Percentiles rank a stretch among this genome's conserved stretches.
These are phyloP conservation scores for Colletotrichum godetiae DNA, from an alignment of 2,329 filamentous ascomycete species.

Conservation along the genomic window DNA sequence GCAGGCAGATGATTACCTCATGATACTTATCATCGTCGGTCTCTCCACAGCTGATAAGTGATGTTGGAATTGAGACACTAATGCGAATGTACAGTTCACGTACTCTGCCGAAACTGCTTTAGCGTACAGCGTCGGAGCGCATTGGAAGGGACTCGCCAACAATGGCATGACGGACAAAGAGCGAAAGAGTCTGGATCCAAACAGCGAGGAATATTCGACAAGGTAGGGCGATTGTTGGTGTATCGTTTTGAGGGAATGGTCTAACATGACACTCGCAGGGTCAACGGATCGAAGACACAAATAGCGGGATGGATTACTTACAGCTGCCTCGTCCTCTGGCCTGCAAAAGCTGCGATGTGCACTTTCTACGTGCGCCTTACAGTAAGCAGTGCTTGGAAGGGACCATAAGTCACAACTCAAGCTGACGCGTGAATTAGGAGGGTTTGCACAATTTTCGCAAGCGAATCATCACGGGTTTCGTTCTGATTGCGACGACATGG, in stretches of 20 bases:
- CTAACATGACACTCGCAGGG: slow-evolving; percentile 41
- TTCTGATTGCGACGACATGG: slow-evolving; percentile 56
- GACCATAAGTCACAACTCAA: too few species aligned
- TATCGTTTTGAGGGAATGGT: neutral
- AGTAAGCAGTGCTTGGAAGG: slow-evolving; percentile 39
- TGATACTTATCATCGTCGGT: slow-evolving; percentile 39
- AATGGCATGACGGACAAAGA: slow-evolving; percentile 66
- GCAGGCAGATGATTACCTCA: slow-evolving; percentile 65
- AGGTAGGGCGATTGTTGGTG: slow-evolving; percentile 40
- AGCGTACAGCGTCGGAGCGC: slow-evolving; percentile 51
- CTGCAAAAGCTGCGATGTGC: slow-evolving; percentile 63
- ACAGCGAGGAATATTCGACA: slow-evolving; percentile 56
- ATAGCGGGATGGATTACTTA: slow-evolving; percentile 64
- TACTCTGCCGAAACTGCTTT: slow-evolving; percentile 41
- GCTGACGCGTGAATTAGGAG: slow-evolving; percentile 16
- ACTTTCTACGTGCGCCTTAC: slow-evolving; percentile 64
- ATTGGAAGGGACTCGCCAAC: slow-evolving; percentile 61
- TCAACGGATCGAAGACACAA: slow-evolving; percentile 64
- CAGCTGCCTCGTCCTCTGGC: slow-evolving; percentile 58
- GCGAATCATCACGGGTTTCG: slow-evolving; percentile 57
- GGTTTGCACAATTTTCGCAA: slow-evolving; percentile 39
- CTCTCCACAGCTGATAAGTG: slow-evolving; percentile 5
- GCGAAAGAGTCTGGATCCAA: slow-evolving; percentile 55
- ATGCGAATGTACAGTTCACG: neutral
- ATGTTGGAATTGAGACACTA: neutral